Conservation (phyloP, 2,329 filamentous ascomycete species). For the Calonectria leucothoes region DNA sequence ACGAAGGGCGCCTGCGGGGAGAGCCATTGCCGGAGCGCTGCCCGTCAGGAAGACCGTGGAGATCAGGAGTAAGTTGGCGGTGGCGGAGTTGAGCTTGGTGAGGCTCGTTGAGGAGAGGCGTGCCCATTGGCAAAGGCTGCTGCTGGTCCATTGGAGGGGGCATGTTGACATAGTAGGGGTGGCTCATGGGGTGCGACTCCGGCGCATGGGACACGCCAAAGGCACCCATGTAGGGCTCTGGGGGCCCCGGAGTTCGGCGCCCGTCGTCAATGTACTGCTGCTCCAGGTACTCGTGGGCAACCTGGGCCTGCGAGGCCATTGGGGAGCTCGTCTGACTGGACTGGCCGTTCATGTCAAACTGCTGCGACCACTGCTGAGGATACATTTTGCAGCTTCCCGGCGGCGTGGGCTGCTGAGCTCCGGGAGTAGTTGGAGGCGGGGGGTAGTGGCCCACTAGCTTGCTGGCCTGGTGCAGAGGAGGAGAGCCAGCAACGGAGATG, state of each 20-base stretch:
- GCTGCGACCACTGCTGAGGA: slow-evolving; percentile 49
- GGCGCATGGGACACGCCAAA: slow-evolving; percentile 50
- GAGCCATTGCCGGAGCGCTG: slow-evolving; percentile 41
- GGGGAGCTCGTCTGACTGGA: slow-evolving; percentile 59
- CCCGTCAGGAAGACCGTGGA: slow-evolving; percentile 24
- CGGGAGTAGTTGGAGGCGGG: slow-evolving; percentile 48
- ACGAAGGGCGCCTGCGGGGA: slow-evolving; percentile 40
- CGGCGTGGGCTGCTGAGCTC: slow-evolving; percentile 59
- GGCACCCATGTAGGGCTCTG: slow-evolving; percentile 50
- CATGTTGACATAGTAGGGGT: slow-evolving; percentile 46
- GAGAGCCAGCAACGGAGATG: slow-evolving; percentile 61
- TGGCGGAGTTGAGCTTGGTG: slow-evolving; percentile 37
- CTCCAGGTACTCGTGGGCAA: slow-evolving; percentile 49
- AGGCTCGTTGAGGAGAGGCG: slow-evolving; percentile 39
- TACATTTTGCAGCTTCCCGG: slow-evolving; percentile 61
- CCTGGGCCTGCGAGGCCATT: slow-evolving; percentile 53
- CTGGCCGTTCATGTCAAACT: slow-evolving; percentile 55
- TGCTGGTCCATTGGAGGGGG: slow-evolving; percentile 40
- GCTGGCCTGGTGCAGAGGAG: slow-evolving; percentile 57
- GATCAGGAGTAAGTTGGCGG: slow-evolving; percentile 41
- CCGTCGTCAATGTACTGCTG: slow-evolving; percentile 52
- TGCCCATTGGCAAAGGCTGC: slow-evolving; percentile 37
- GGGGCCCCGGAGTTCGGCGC: slow-evolving; percentile 51
- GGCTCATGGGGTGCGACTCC: slow-evolving; percentile 39
- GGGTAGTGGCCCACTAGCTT: slow-evolving; percentile 56